Evolutionary conservation across 768 basidiomycete species (phyloP).

Genomic region (Hygrocybe punicea): DNA sequence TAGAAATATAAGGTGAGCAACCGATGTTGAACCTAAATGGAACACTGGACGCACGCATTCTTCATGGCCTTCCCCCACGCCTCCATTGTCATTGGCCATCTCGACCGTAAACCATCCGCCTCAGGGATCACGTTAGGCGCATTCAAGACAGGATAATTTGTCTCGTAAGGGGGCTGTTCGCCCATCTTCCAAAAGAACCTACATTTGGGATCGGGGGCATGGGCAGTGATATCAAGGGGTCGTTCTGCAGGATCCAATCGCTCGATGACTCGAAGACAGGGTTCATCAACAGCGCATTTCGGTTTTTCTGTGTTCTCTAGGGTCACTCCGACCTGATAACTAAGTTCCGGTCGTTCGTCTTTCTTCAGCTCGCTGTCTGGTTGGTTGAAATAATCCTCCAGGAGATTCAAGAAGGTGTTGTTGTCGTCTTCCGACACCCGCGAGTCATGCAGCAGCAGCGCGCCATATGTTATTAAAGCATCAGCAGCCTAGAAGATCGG

Average conservation of each 20-base stretch:
- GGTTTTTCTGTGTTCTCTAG: constrained; percentile 96
- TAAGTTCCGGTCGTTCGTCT: constrained; percentile 81
- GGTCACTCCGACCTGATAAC: constrained; percentile 92
- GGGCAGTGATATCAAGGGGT: constrained; percentile 77
- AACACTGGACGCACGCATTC: constrained; percentile 59
- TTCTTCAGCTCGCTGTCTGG: constrained; percentile 54
- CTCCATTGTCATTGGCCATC: constrained; percentile 74
- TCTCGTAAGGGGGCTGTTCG: constrained; percentile 69
- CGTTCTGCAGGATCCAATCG: constrained; percentile 72
- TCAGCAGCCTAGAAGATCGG: constrained; percentile 59
- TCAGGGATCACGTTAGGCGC: constrained; percentile 80
- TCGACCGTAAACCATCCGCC: constrained; percentile 49
- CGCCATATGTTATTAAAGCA: constrained; percentile 80
- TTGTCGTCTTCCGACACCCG: constrained; percentile 84
- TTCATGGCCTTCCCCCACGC: constrained; percentile 90
- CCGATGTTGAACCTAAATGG: not conserved
- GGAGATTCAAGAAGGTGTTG: constrained; percentile 73
- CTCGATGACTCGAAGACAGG: constrained; percentile 78
- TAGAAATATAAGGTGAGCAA: constrained; percentile 29
- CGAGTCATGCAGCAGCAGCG: constrained; percentile 80
- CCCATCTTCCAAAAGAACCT: constrained; percentile 90
- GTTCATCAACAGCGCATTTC: constrained; percentile 77
- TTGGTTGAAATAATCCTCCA: constrained; percentile 93
- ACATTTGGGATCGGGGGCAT: constrained; percentile 90
- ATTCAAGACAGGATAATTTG: constrained; percentile 71